Evolutionary conservation across 2,329 filamentous ascomycete genomes (phyloP).

Genomic region (Raffaelea arxii): DNA sequence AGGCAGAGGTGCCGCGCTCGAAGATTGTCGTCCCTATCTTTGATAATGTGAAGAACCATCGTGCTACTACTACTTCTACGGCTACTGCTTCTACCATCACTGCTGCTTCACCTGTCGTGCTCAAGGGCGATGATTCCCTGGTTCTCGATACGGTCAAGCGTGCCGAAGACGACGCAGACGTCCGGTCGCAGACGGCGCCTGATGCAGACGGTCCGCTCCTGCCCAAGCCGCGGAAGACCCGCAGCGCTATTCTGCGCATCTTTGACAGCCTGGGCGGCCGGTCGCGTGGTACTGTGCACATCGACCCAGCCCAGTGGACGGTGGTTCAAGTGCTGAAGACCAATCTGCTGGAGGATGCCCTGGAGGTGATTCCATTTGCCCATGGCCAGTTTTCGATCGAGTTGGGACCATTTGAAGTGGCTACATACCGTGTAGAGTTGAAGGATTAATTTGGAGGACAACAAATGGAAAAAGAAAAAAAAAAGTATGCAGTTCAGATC

Average conservation of each 20-base stretch:
- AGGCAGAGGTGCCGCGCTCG: not conserved
- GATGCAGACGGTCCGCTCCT: constrained; percentile 13
- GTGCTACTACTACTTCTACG: not conserved
- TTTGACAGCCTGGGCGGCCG: constrained; percentile 86
- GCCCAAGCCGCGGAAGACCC: constrained; percentile 56
- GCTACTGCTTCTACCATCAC: not conserved
- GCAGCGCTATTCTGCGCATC: constrained; percentile 72
- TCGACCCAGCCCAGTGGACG: constrained; percentile 55
- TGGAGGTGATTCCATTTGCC: constrained; percentile 49
- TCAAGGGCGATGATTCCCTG: constrained; percentile 58
- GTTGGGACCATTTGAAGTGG: constrained; percentile 76
- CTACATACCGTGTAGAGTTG: constrained; percentile 45
- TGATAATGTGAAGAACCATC: too few species aligned
- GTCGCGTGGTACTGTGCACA: constrained; percentile 46
- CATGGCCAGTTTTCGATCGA: constrained; percentile 43
- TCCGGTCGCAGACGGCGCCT: constrained; percentile 43
- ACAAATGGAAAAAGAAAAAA: not conserved
- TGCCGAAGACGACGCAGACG: constrained; percentile 76
- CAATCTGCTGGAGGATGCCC: constrained; percentile 82
- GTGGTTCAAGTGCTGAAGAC: constrained; percentile 73
- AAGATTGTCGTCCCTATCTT: not conserved
- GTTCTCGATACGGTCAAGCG: constrained; percentile 87
- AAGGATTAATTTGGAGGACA: not conserved
- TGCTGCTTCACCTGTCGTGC: constrained; percentile 43
- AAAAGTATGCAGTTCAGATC: too few species aligned